Conservation (phyloP, 1,284 basidiomycete species). For the Apiotrichum akiyoshidainum region DNA sequence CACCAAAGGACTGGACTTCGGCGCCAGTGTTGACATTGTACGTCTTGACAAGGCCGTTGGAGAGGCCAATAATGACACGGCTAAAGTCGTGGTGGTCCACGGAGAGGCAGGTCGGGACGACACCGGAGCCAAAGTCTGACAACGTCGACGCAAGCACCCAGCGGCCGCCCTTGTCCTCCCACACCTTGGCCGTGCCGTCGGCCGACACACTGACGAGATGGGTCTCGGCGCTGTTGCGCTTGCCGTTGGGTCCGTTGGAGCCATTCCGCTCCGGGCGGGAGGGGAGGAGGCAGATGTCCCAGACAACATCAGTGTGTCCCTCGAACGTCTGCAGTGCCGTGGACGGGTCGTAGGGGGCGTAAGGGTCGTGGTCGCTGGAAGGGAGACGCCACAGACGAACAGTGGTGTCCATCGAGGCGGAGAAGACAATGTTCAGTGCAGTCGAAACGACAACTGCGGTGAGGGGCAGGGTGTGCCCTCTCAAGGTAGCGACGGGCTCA, state of each 20-base stretch:
- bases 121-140: slow-evolving; percentile 21
- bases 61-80: slow-evolving; percentile 69
- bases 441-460: slow-evolving; percentile 83
- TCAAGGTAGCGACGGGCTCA: slow-evolving; percentile 84
- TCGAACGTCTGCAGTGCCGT: slow-evolving; percentile 74
- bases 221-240: slow-evolving; percentile 32
- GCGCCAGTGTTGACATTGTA: slow-evolving; percentile 84
- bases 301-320: slow-evolving; percentile 90
- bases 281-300: slow-evolving; percentile 71
- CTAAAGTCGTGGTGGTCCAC: slow-evolving; percentile 47
- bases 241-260: slow-evolving; percentile 4
- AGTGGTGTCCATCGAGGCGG: slow-evolving; percentile 84
- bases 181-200: slow-evolving; percentile 88
- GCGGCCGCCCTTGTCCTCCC: slow-evolving; percentile 57
- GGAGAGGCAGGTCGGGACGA: slow-evolving; percentile 71
- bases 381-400: slow-evolving; percentile 88
- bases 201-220: slow-evolving; percentile 84
- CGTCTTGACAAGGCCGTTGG: slow-evolving; percentile 82
- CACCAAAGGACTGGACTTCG: slow-evolving; percentile 63
- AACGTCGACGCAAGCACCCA: slow-evolving; percentile 30
- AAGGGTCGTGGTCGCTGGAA: slow-evolving; percentile 64
- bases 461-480: slow-evolving; percentile 89
- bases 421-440: slow-evolving; percentile 73
- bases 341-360: slow-evolving; percentile 80
- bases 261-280: slow-evolving; percentile 4